Conservation (phyloP, 805 yeast genomes). For the Wickerhamiella azymoides region DNA sequence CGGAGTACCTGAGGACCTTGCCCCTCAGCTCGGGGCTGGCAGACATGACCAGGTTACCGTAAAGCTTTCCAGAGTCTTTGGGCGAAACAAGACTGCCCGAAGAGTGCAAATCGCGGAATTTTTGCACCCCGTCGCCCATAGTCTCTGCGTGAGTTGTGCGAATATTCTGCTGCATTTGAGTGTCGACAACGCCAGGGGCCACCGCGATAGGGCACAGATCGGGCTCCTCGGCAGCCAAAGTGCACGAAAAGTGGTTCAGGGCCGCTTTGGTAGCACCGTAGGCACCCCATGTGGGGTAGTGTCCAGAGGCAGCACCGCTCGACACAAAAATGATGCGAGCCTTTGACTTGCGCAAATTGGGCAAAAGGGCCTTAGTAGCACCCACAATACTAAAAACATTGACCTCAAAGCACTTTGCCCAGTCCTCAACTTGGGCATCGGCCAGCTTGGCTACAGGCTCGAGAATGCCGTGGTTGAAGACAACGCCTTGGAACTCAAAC, state of each 20-base stretch:
- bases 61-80: slow-evolving; percentile 55
- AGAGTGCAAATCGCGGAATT: slow-evolving; percentile 51
- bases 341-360: slow-evolving; percentile 38
- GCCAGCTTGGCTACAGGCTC: slow-evolving; percentile 53
- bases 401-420: slow-evolving; percentile 57
- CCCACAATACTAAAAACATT: slow-evolving; percentile 66
- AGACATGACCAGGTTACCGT: slow-evolving; percentile 54
- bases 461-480: slow-evolving; percentile 63
- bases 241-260: slow-evolving; percentile 55
- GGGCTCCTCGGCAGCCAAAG: slow-evolving; percentile 56
- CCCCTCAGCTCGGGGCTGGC: slow-evolving; percentile 51
- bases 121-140: slow-evolving; percentile 48
- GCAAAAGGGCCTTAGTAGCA: slow-evolving; percentile 33
- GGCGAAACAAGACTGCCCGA: slow-evolving; percentile 51
- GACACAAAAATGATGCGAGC: slow-evolving; percentile 72
- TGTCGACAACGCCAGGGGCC: slow-evolving; percentile 93
- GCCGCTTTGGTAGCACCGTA: slow-evolving; percentile 92
- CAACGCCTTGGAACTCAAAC: slow-evolving; percentile 29
- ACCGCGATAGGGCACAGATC: slow-evolving; percentile 50
- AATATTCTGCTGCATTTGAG: slow-evolving; percentile 73
- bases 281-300: slow-evolving; percentile 71
- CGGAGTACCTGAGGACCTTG: slow-evolving; percentile 42
- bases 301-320: slow-evolving; percentile 68
- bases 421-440: slow-evolving; percentile 38
- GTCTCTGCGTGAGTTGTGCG: slow-evolving; percentile 43